Evolutionary conservation across 495 filamentous ascomycete genomes (phyloP).

Genomic region (Aspergillus saccharolyticus): DNA sequence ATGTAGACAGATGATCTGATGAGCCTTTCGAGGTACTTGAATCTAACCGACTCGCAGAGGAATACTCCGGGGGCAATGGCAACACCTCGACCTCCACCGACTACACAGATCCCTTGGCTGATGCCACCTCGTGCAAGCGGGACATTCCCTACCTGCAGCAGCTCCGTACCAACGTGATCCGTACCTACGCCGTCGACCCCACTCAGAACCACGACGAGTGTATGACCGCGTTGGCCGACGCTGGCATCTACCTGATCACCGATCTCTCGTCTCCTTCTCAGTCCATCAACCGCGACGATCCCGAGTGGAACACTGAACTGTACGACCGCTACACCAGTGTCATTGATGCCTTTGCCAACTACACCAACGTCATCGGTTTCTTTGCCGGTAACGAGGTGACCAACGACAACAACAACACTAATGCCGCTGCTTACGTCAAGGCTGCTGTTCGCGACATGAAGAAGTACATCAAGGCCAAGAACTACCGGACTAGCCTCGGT

Average conservation of each 20-base stretch:
- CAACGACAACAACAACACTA: slow-evolving; percentile 78
- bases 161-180: slow-evolving; percentile 84
- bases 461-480: slow-evolving; percentile 78
- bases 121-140: slow-evolving; percentile 64
- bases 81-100: slow-evolving; percentile 22
- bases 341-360: slow-evolving; percentile 73
- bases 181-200: slow-evolving; percentile 90
- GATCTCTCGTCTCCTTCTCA: slow-evolving; percentile 75
- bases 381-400: slow-evolving; percentile 97
- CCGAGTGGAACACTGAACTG: slow-evolving; percentile 72
- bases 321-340: slow-evolving; percentile 82
- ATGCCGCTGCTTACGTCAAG: slow-evolving; percentile 89
- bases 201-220: slow-evolving; percentile 69
- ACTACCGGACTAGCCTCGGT: slow-evolving; percentile 64
- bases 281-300: slow-evolving; percentile 78
- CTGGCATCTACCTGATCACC: slow-evolving; percentile 91
- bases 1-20: slow-evolving; percentile 16
- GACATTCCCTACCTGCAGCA: slow-evolving; percentile 77
- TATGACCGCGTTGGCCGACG: slow-evolving; percentile 80
- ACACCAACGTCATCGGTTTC: slow-evolving; percentile 90
- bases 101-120: slow-evolving; percentile 69
- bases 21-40: neutral
- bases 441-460: slow-evolving; percentile 95
- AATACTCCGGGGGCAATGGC: slow-evolving; percentile 42
- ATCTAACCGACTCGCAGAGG: slow-evolving; percentile 29